These are phyloP conservation scores for Entomortierella lignicola DNA, from an alignment of 192 early-diverging fungal genomes.

Conservation along the genomic window DNA sequence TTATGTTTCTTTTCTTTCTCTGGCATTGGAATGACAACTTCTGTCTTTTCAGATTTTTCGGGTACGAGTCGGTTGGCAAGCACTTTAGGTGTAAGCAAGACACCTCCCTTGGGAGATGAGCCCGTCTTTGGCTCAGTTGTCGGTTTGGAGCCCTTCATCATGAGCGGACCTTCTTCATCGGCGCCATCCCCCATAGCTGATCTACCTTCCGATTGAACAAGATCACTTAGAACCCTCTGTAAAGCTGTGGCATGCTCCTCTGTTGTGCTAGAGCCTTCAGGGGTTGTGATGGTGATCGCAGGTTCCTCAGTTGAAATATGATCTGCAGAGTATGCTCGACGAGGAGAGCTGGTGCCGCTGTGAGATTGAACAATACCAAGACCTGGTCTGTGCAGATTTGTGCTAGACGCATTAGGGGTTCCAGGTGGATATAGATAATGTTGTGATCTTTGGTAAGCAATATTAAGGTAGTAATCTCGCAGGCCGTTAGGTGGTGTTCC, in stretches of 20 bases:
- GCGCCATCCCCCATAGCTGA: slow-evolving; percentile 2
- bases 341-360: not conserved
- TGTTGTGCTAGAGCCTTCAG: slow-evolving; percentile 39
- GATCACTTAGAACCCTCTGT: slow-evolving; percentile 24
- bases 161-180: slow-evolving; percentile 20
- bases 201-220: slow-evolving; percentile 30
- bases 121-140: not conserved
- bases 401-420: not conserved
- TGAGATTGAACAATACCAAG: slow-evolving; percentile 30
- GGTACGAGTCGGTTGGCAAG: slow-evolving; percentile 25
- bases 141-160: slow-evolving; percentile 21
- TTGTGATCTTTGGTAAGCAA: slow-evolving; percentile 26
- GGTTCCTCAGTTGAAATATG: slow-evolving; percentile 32
- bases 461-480: slow-evolving; percentile 43
- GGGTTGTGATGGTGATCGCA: slow-evolving; percentile 42
- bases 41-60: slow-evolving; percentile 19
- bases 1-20: slow-evolving; percentile 10
- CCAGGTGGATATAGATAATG: slow-evolving; percentile 9
- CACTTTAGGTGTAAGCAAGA: slow-evolving; percentile 33
- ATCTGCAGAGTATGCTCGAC: slow-evolving; percentile 44
- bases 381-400: slow-evolving; percentile 14
- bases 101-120: slow-evolving; percentile 8
- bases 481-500: slow-evolving; percentile 50
- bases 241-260: slow-evolving; percentile 46
- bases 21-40: slow-evolving; percentile 9